These are phyloP conservation scores for Elasticomyces elasticus DNA, from an alignment of 495 filamentous ascomycete species.

Conservation along the genomic window DNA sequence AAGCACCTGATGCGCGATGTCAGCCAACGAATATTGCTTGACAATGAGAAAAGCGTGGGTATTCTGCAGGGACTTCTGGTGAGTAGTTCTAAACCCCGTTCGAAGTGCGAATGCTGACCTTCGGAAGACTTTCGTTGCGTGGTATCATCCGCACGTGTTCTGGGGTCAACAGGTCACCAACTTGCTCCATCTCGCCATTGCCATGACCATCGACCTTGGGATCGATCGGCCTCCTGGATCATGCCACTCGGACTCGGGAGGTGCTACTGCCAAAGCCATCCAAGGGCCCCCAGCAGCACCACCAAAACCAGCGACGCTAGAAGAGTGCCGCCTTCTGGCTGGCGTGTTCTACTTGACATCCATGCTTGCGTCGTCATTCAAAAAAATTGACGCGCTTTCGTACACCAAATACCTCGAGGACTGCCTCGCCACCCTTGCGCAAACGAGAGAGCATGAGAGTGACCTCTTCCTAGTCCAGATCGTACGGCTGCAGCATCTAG, in stretches of 20 bases:
- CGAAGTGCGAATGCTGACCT: too few relatives aligned
- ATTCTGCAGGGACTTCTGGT: conserved; percentile 46
- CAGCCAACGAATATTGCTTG: conserved; percentile 40
- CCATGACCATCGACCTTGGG: conserved; percentile 45
- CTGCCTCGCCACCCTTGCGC: conserved; percentile 36
- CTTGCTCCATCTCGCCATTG: conserved; percentile 41
- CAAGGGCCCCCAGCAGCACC: background rate
- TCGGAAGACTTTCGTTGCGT: conserved; percentile 18
- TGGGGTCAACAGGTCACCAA: conserved; percentile 34
- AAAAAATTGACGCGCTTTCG: conserved; percentile 38
- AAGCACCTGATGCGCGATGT: conserved; percentile 36
- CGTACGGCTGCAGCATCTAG: conserved; percentile 39
- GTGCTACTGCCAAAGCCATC: conserved; percentile 3
- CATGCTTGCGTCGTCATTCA: conserved; percentile 38
- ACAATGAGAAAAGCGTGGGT: conserved; percentile 43
- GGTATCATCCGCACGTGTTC: conserved; percentile 17
- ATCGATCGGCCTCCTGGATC: conserved; percentile 38
- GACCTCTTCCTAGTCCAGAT: conserved; percentile 43
- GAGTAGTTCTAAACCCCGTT: conserved; percentile 34
- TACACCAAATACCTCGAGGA: conserved; percentile 48
- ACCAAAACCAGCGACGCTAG: conserved; percentile 32
- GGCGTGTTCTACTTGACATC: conserved; percentile 36
- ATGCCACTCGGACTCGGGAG: conserved; percentile 6
- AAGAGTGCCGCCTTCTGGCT: conserved; percentile 44
- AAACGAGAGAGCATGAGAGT: conserved; percentile 38